Conservation (phyloP, 306 rosid genomes). For the Dryas drummondii region DNA sequence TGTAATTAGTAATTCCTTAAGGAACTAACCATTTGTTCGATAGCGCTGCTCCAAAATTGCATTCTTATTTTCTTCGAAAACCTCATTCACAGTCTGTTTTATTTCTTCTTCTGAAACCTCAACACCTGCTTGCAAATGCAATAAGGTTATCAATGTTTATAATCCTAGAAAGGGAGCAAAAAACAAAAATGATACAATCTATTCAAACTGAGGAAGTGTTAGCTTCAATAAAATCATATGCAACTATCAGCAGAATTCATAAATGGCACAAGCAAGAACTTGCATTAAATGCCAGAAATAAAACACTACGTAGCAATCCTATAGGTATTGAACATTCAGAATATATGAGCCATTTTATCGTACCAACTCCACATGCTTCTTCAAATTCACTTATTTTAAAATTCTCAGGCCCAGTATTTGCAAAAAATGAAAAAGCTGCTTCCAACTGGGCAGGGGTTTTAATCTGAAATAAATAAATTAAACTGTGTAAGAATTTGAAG, state of each 20-base stretch:
- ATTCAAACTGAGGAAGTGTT: conserved; percentile 8
- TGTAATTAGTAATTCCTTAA: neutral
- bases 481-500: conserved; percentile 6
- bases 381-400: conserved; percentile 63
- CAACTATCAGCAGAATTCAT: conserved; percentile 8
- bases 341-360: conserved; percentile 16
- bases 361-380: conserved; percentile 96
- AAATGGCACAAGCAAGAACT: neutral
- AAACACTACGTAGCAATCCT: conserved; percentile 2
- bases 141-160: conserved; percentile 9
- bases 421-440: conserved; percentile 69
- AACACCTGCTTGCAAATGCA: conserved; percentile 50
- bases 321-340: conserved; percentile 13
- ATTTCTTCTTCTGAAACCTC: conserved; percentile 83
- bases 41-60: conserved; percentile 73
- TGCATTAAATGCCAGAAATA: neutral
- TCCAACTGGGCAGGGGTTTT: conserved; percentile 85
- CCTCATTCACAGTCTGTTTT: conserved; percentile 53
- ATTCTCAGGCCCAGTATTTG: conserved; percentile 42
- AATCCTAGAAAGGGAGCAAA: neutral
- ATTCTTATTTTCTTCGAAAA: conserved; percentile 69
- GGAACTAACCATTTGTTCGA: conserved; percentile 59
- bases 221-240: conserved; percentile 12
- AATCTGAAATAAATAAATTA: conserved; percentile 49
- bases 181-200: neutral